Conservation (phyloP, 2,329 filamentous ascomycete species). For the Aureobasidium sp. region DNA sequence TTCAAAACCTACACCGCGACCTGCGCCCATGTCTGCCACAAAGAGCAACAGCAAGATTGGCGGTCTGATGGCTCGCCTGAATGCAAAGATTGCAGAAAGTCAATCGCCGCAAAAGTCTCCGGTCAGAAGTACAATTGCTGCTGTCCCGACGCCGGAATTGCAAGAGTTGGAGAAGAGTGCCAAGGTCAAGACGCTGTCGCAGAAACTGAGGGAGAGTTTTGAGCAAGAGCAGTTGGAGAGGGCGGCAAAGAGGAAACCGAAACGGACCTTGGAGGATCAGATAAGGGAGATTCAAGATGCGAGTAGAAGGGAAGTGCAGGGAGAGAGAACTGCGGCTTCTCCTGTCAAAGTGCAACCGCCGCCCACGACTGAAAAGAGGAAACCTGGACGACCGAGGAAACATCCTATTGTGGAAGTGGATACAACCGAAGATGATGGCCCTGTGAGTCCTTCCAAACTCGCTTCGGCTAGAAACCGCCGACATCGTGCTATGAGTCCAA, state of each 20-base stretch:
- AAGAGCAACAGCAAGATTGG: constrained; percentile 13
- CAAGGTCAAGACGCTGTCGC: not conserved
- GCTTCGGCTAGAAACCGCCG: not conserved
- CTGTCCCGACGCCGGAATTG: not conserved
- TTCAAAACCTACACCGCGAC: not conserved
- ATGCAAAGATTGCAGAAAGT: constrained; percentile 1
- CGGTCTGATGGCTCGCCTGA: constrained; percentile 9
- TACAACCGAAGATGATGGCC: not conserved
- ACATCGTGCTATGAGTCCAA: not conserved
- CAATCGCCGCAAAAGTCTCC: not conserved
- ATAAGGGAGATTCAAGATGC: constrained; percentile 26
- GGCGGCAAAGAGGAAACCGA: constrained; percentile 20
- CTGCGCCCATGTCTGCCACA: constrained; percentile 3
- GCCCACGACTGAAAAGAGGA: not conserved
- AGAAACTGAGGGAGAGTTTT: not conserved
- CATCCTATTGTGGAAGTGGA: not conserved
- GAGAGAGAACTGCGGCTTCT: not conserved
- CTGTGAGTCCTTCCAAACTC: not conserved
- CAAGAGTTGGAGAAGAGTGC: not conserved
- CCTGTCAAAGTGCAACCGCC: not conserved
- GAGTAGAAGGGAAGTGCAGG: constrained; percentile 17
- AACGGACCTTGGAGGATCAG: constrained; percentile 29
- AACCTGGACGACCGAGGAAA: constrained; percentile 15
- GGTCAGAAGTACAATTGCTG: not conserved
- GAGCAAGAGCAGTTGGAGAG: constrained; percentile 12